Evolutionary conservation across 2,329 filamentous ascomycete species (phyloP).

Genomic region (Sclerotinia minor): DNA sequence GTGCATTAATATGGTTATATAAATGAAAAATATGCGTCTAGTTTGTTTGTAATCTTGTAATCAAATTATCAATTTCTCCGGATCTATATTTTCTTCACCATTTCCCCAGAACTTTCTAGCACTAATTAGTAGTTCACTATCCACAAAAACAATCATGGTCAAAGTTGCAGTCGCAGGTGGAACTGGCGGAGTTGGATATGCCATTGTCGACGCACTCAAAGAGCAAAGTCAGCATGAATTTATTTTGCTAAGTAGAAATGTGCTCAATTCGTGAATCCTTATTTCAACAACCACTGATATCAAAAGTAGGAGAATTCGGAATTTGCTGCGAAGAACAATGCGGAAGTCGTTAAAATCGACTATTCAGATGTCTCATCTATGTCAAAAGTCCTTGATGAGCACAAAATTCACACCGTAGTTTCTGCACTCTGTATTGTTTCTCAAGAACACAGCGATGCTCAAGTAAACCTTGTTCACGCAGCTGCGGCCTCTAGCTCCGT

Average conservation of each 20-base stretch:
- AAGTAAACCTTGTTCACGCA: constrained; percentile 42
- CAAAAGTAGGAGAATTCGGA: background rate
- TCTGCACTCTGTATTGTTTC: constrained; percentile 43
- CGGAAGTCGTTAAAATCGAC: constrained; percentile 1
- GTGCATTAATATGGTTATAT: background rate
- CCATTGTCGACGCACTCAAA: constrained; percentile 37
- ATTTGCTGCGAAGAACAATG: constrained; percentile 1
- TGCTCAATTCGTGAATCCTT: constrained; percentile 15
- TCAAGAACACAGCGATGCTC: constrained; percentile 40
- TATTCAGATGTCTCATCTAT: background rate
- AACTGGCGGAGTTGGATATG: constrained; percentile 36
- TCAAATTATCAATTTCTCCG: background rate
- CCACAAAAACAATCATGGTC: background rate
- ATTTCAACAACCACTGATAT: background rate
- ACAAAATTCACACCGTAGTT: constrained; percentile 41
- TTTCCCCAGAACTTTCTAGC: background rate
- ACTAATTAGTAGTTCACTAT: background rate
- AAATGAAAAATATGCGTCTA: background rate
- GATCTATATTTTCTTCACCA: background rate
- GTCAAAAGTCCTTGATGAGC: constrained; percentile 24
- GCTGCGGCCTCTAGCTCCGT: constrained; percentile 39
- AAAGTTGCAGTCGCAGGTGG: constrained; percentile 33
- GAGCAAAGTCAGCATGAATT: constrained; percentile 38
- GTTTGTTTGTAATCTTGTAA: background rate
- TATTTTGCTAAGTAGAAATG: constrained; percentile 39